phyloP scores from a whole-genome alignment of 495 filamentous ascomycete species.

The Penicillium lagena region DNA sequence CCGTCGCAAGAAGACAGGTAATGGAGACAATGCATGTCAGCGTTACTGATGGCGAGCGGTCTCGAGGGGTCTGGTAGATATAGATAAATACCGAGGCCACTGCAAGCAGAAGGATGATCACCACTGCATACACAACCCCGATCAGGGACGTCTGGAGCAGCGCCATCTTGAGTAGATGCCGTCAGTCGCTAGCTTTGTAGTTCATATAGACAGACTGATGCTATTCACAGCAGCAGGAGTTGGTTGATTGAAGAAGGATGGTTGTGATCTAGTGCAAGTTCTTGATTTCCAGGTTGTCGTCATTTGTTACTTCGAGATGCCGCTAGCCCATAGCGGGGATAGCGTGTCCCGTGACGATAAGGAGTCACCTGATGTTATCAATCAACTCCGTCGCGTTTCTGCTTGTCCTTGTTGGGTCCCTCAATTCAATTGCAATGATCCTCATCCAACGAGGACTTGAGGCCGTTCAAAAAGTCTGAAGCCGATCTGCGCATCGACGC shows the following conservation, averaged over 20 bases:
- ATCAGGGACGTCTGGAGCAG: constrained; percentile 79
- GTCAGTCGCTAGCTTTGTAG: not conserved
- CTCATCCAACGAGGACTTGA: not conserved
- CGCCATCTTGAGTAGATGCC: constrained; percentile 40
- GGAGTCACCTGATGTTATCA: too few species aligned
- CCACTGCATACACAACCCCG: constrained; percentile 86
- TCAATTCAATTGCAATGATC: too few species aligned
- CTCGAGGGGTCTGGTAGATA: constrained; percentile 79
- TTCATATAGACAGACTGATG: too few species aligned
- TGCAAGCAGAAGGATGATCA: constrained; percentile 60
- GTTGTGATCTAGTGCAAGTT: too few species aligned
- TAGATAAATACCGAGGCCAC: constrained; percentile 78
- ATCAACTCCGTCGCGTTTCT: too few species aligned
- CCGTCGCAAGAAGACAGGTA: constrained; percentile 80
- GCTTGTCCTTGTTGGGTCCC: too few species aligned
- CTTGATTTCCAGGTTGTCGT: too few species aligned
- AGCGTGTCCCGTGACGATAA: too few species aligned
- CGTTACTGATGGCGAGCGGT: constrained; percentile 74
- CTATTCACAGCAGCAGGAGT: too few species aligned
- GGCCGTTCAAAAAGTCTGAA: constrained; percentile 1
- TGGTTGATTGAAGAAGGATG: too few species aligned
- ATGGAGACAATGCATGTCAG: constrained; percentile 79
- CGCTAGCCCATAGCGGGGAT: too few species aligned
- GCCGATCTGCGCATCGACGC: not conserved
- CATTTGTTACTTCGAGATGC: too few species aligned